These are phyloP conservation scores for Ophiostoma sp. DNA, from an alignment of 2,329 filamentous ascomycete species.

Conservation along the genomic window DNA sequence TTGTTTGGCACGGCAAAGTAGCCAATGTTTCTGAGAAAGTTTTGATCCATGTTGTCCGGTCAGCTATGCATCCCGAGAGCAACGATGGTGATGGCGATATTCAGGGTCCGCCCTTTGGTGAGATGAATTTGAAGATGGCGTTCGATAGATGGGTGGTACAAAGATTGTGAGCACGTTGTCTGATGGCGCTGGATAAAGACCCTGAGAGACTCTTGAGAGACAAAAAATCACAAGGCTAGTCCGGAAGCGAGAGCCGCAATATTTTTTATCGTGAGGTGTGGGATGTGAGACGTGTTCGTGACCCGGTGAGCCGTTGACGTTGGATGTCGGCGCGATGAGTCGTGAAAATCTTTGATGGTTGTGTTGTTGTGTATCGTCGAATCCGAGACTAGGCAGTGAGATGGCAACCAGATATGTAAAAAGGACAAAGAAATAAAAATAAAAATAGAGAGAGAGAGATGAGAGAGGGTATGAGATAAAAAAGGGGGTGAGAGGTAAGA, in stretches of 20 bases:
- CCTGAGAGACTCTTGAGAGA: neutral
- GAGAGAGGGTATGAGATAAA: neutral
- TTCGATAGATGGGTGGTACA: neutral
- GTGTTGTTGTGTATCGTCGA: neutral
- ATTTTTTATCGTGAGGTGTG: neutral
- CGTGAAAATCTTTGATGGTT: neutral
- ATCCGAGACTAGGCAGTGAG: neutral
- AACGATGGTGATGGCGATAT: neutral
- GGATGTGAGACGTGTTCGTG: neutral
- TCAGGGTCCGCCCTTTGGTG: neutral
- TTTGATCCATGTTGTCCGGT: constrained; percentile 39
- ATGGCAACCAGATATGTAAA: neutral
- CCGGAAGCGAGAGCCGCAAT: neutral
- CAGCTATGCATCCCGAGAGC: constrained; percentile 36
- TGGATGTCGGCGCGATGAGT: neutral
- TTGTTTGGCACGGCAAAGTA: constrained; percentile 44
- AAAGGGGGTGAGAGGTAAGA: neutral
- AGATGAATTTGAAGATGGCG: neutral
- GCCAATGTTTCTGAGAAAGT: constrained; percentile 42
- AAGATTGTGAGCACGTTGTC: neutral
- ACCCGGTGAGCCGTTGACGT: neutral
- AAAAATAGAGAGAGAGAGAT: neutral
- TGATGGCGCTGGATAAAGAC: neutral
- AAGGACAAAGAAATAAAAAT: neutral
- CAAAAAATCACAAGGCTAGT: neutral